Evolutionary conservation across 202 grass and related monocot species (phyloP), one percentile per base, ranked within the genome.

Genomic region (Saccharum hybrid): DNA sequence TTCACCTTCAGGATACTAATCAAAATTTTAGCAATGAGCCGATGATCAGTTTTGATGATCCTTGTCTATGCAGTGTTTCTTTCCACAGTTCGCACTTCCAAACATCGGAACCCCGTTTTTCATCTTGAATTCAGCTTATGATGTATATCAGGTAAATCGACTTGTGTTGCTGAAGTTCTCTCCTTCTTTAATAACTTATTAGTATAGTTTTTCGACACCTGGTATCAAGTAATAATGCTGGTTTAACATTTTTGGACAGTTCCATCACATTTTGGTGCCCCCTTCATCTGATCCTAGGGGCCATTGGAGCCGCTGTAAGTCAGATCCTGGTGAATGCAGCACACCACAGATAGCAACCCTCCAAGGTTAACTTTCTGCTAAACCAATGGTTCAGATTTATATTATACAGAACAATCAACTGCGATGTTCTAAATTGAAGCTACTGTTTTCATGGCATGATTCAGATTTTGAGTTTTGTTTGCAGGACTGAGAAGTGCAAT

Each of bases 51-150:
- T 82, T 51, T 56, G 21, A 18, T 83, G 37, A 88, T 64, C 82
- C 49, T 42, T 34, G 31, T 4, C 7, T 33, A 2, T 78, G 86
- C 90, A 94, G 94, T 97, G 92, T 70, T 92, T 94, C 82, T 97
- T 97, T 60, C 94, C 94, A 1, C 92, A 97, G 23, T 84, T 92
- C 42, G 46, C 63, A 64, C 68, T 94, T 76, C 28, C 65, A 62
- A 72, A 89, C 82, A 88, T 94, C 28, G 74, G 28, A 77, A 81
- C 71, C 26, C 94, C 92, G 7, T 97, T 92, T 81, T 97, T 97
- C 66, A 92, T 97, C 66, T 81, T 97, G 69, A 97, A 97, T 83
- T 92, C 94, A 59, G 94, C 94, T 10, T 97, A 94, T 22, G 94
- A 97, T 54, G 69, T 87, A 19, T 97, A 92, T 84, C 94, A 94